phyloP scores from a whole-genome alignment of 2,329 filamentous ascomycete genomes.

The Aspergillus costaricaensis region DNA sequence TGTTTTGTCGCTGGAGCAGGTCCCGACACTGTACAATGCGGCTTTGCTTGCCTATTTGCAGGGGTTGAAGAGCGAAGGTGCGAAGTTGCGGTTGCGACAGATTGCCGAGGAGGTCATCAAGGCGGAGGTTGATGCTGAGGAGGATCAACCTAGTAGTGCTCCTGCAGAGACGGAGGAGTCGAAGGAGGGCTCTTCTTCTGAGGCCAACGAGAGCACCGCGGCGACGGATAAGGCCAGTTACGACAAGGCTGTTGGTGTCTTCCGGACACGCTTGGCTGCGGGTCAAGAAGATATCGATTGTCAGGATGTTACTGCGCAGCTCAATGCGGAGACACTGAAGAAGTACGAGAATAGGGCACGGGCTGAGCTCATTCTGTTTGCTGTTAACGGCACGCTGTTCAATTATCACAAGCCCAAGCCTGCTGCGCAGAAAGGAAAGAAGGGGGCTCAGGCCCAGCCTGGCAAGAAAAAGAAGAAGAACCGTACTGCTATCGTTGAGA shows the following conservation, averaged over 20 bases:
- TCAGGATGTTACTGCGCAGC: conserved; percentile 21
- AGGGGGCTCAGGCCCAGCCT: conserved; percentile 19
- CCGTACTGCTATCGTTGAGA: conserved; percentile 44
- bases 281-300: conserved; percentile 29
- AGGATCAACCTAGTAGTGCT: conserved; percentile 11
- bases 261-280: conserved; percentile 36
- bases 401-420: conserved; percentile 27
- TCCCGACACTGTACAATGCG: conserved; percentile 69
- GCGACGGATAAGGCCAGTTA: conserved; percentile 29
- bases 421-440: conserved; percentile 26
- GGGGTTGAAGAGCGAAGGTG: conserved; percentile 73
- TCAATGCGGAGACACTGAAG: conserved; percentile 29
- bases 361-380: conserved; percentile 42
- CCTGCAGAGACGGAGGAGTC: conserved; percentile 18
- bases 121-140: conserved; percentile 36
- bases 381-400: conserved; percentile 34
- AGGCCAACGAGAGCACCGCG: conserved; percentile 1
- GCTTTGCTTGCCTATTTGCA: conserved; percentile 75
- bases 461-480: conserved; percentile 46
- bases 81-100: conserved; percentile 65
- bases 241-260: conserved; percentile 56
- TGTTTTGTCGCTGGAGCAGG: conserved; percentile 68
- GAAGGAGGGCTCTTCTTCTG: background rate
- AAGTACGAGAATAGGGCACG: conserved; percentile 40
- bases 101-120: conserved; percentile 63